Percentiles rank a stretch among this genome's conserved stretches.
phyloP scores from a whole-genome alignment of 495 filamentous ascomycete species.

The Niebla homalea region DNA sequence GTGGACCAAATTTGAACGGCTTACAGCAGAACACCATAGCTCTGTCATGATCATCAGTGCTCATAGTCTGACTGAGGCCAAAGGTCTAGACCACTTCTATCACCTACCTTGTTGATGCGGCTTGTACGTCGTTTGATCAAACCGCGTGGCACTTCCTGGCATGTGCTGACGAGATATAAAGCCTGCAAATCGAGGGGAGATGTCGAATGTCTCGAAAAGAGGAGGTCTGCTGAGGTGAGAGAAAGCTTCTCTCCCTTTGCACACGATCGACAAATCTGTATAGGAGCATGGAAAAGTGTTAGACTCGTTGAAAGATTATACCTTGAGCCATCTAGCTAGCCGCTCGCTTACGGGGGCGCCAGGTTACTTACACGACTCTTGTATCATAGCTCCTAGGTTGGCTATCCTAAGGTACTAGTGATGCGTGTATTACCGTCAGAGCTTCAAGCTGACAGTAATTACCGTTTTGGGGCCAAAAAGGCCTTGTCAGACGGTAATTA shows the following conservation, averaged over 20 bases:
- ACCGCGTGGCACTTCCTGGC: constrained; percentile 1
- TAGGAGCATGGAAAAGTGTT: background rate
- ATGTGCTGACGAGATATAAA: constrained; percentile 6
- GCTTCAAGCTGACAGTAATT: too few relatives aligned
- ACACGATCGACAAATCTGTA: constrained; percentile 4
- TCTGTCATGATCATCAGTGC: constrained; percentile 3
- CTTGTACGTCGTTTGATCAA: constrained; percentile 1
- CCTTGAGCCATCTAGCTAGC: background rate
- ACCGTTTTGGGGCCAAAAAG: too few relatives aligned
- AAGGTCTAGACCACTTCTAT: background rate
- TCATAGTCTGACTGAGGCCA: background rate
- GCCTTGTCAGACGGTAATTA: too few relatives aligned
- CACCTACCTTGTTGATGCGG: constrained; percentile 1
- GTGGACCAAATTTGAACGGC: background rate
- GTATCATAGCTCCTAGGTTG: too few relatives aligned
- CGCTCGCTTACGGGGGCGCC: background rate
- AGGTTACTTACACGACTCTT: background rate
- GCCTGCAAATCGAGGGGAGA: constrained; percentile 5
- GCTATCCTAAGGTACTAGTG: too few relatives aligned
- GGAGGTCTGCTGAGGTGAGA: constrained; percentile 1
- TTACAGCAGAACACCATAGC: constrained; percentile 7
- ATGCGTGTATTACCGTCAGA: too few relatives aligned
- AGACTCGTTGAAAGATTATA: background rate
- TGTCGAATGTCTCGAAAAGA: constrained; percentile 1
- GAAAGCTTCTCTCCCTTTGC: constrained; percentile 4